Conservation (phyloP, 306 rosid genomes). For the Fragaria ananassa region DNA sequence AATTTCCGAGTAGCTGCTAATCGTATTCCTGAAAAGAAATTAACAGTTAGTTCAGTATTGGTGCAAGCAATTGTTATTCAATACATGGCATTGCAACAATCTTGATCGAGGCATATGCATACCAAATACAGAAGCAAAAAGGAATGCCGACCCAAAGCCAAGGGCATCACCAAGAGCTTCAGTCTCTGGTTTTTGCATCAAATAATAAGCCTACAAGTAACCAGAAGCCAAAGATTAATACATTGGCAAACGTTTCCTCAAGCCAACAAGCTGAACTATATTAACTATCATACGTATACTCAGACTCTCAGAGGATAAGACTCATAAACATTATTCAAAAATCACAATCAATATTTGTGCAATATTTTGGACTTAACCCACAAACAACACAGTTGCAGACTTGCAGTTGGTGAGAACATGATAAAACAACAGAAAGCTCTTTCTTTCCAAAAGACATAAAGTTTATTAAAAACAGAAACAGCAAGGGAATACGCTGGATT, state of each 20-base stretch:
- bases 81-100: neutral
- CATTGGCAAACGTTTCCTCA: neutral
- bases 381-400: neutral
- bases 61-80: neutral
- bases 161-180: slow-evolving; percentile 29
- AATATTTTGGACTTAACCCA: neutral
- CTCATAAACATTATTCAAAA: neutral
- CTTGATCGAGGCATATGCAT: neutral
- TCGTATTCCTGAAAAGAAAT: slow-evolving; percentile 13
- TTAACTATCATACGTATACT: neutral
- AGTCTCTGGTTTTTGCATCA: slow-evolving; percentile 22
- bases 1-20: slow-evolving; percentile 26
- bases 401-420: neutral
- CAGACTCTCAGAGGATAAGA: neutral
- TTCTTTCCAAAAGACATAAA: neutral
- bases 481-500: neutral
- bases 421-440: neutral
- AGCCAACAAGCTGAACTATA: neutral
- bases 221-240: neutral
- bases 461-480: neutral
- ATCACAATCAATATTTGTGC: neutral
- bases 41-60: neutral
- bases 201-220: slow-evolving; percentile 21
- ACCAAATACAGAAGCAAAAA: slow-evolving; percentile 29
- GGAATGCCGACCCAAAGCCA: slow-evolving; percentile 31